Evolutionary conservation across 345 rosid species (phyloP).

Genomic region (Adansonia digitata): DNA sequence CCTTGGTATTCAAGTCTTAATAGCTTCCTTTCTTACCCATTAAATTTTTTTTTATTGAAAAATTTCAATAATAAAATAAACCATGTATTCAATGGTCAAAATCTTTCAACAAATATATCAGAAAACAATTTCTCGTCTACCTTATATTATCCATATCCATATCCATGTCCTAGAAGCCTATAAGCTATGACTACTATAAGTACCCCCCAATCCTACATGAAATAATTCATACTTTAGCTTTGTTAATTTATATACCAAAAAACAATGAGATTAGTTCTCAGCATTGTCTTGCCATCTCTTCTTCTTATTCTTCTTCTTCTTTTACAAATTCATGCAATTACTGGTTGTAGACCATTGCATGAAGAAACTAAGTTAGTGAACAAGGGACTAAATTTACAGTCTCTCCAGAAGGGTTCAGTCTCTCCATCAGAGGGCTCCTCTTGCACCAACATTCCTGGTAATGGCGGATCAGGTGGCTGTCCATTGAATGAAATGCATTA

Average conservation of each 20-base stretch:
- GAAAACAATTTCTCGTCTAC: too few relatives aligned
- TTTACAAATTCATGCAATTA: constrained; percentile 15
- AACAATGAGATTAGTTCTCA: constrained; percentile 16
- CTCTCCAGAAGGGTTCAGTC: constrained; percentile 39
- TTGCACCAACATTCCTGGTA: constrained; percentile 54
- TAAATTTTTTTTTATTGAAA: not conserved
- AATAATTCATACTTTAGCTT: not conserved
- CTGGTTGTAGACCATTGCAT: constrained; percentile 25
- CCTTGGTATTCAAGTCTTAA: constrained; percentile 3
- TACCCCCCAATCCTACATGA: not conserved
- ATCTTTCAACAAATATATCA: constrained; percentile 10
- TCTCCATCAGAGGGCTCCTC: constrained; percentile 42
- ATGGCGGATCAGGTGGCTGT: constrained; percentile 38
- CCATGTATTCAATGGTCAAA: constrained; percentile 35
- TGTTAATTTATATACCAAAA: too few relatives aligned
- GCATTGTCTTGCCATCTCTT: constrained; percentile 16
- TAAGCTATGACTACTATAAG: not conserved
- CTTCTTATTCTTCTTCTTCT: too few relatives aligned
- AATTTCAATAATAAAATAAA: not conserved
- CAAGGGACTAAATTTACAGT: constrained; percentile 24
- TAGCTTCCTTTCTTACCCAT: not conserved
- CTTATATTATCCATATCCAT: too few relatives aligned
- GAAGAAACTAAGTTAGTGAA: not conserved
- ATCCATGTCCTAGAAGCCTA: not conserved
- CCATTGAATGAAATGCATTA: constrained; percentile 36